Evolutionary conservation across 768 basidiomycete species (phyloP).

Genomic region (Hypholoma fasciculare): DNA sequence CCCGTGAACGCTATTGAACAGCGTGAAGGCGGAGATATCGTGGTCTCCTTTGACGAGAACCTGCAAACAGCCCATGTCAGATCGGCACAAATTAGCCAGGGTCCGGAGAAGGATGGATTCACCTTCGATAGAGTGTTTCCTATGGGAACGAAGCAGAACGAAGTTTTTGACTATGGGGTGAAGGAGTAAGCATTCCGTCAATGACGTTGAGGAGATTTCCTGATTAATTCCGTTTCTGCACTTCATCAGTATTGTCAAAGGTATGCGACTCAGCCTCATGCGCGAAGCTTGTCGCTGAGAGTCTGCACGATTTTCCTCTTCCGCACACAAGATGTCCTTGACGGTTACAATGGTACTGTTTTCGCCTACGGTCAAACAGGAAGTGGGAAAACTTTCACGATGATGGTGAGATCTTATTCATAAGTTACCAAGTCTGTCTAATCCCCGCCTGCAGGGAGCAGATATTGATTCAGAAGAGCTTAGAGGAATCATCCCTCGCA

Average conservation of each 20-base stretch:
- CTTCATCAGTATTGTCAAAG: slow-evolving; percentile 78
- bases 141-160: slow-evolving; percentile 85
- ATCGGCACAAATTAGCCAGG: slow-evolving; percentile 64
- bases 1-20: slow-evolving; percentile 91
- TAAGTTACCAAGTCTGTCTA: slow-evolving; percentile 8
- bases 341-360: slow-evolving; percentile 97
- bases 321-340: slow-evolving; percentile 78
- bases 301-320: neutral
- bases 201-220: slow-evolving; percentile 1
- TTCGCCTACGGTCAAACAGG: slow-evolving; percentile 90
- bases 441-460: slow-evolving; percentile 65
- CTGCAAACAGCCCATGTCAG: slow-evolving; percentile 82
- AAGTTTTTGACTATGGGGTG: slow-evolving; percentile 98
- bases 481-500: slow-evolving; percentile 96
- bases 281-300: neutral
- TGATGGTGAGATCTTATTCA: slow-evolving; percentile 72
- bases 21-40: slow-evolving; percentile 85
- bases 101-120: slow-evolving; percentile 96
- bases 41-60: slow-evolving; percentile 87
- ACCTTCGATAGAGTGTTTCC: slow-evolving; percentile 97
- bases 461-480: slow-evolving; percentile 94
- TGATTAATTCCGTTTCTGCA: slow-evolving; percentile 20
- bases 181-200: slow-evolving; percentile 71
- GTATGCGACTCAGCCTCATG: slow-evolving; percentile 34
- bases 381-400: slow-evolving; percentile 92